Evolutionary conservation across 352 stramenopile species (phyloP).

Genomic region (Aphanomyces stellatus): DNA sequence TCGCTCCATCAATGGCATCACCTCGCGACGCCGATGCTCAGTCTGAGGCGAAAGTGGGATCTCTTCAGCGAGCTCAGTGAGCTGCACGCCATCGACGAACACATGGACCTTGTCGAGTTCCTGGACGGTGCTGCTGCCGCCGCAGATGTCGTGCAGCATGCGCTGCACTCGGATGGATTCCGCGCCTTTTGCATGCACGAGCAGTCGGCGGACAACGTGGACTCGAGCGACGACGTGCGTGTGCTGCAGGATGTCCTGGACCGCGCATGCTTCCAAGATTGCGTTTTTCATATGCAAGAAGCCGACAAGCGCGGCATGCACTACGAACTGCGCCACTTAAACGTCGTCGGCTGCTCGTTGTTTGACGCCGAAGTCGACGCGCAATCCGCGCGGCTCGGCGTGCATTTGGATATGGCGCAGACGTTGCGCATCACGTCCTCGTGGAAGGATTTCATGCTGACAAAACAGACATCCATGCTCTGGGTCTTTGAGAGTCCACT

Average conservation of each 20-base stretch:
- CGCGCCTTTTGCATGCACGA: constrained; percentile 1
- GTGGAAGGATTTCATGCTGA: not conserved
- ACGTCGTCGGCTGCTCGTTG: not conserved
- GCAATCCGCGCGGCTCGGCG: not conserved
- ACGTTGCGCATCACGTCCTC: constrained; percentile 6
- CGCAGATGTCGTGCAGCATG: constrained; percentile 2
- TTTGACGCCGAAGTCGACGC: not conserved
- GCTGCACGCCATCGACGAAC: constrained; percentile 3
- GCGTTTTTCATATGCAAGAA: constrained; percentile 10
- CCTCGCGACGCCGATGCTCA: not conserved
- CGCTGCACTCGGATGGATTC: constrained; percentile 9
- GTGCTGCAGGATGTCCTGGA: not conserved
- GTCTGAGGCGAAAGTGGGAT: not conserved
- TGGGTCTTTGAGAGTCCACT: constrained; percentile 1
- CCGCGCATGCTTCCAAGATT: not conserved
- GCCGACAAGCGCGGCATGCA: constrained; percentile 12
- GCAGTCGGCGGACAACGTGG: not conserved
- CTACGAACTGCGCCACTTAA: constrained; percentile 11
- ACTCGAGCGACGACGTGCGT: not conserved
- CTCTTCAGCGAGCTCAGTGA: not conserved
- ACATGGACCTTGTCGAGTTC: constrained; percentile 2
- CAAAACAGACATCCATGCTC: constrained; percentile 8
- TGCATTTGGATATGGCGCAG: constrained; percentile 7
- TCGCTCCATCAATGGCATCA: not conserved
- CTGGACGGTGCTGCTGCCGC: not conserved